phyloP scores from a whole-genome alignment of 176 grass and related monocot species.

The barley (Hordeum vulgare) region MorexV3_pseudomolecules_assembly NC_058524.1:17357848-17358347 shows the following conservation, averaged over 20 bases:
- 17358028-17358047: constrained; percentile 55
- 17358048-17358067: constrained; percentile 61
- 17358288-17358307: constrained; percentile 45
- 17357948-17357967: constrained; percentile 25
- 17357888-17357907: constrained; percentile 15
- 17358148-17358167: neutral
- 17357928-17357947: constrained; percentile 23
- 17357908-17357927: constrained; percentile 43
- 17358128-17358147: neutral
- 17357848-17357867: constrained; percentile 32
- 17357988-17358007: constrained; percentile 17
- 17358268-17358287: constrained; percentile 63
- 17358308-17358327: constrained; percentile 45
- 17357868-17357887: constrained; percentile 27
- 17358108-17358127: neutral
- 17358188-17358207: neutral
- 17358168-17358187: neutral
- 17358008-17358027: constrained; percentile 4
- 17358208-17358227: constrained; percentile 60
- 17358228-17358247: constrained; percentile 55
- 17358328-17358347: constrained; percentile 34
- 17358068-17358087: constrained; percentile 41
- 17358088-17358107: constrained; percentile 26
- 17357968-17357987: constrained; percentile 41
- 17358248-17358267: constrained; percentile 69